These are phyloP conservation scores for Dioscorea alata DNA, from an alignment of 106 monocot species.

Conservation along the genomic window DNA sequence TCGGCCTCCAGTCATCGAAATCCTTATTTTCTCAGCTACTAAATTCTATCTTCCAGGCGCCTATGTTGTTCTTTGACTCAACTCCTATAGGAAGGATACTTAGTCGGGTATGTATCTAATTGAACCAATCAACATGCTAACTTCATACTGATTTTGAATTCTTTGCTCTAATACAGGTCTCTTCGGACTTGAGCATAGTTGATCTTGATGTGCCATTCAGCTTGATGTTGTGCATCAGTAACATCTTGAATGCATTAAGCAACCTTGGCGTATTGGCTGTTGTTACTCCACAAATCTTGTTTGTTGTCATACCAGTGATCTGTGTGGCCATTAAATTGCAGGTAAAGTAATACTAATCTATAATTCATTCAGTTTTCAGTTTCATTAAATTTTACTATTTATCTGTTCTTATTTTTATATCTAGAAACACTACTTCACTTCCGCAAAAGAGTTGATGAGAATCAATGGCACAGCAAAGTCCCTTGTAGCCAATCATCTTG, in stretches of 20 bases:
- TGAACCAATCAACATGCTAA: slow-evolving; percentile 1
- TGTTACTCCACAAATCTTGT: slow-evolving; percentile 85
- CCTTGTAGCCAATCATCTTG: slow-evolving; percentile 74
- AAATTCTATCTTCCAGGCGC: slow-evolving; percentile 80
- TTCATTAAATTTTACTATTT: neutral
- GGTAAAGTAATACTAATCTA: slow-evolving; percentile 30
- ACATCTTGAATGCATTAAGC: slow-evolving; percentile 63
- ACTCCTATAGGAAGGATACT: slow-evolving; percentile 93
- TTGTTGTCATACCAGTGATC: no score
- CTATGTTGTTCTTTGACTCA: slow-evolving; percentile 91
- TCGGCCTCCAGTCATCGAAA: slow-evolving; percentile 74
- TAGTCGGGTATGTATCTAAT: slow-evolving; percentile 60
- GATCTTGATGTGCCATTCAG: slow-evolving; percentile 90
- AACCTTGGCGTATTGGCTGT: slow-evolving; percentile 72
- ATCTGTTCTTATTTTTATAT: neutral
- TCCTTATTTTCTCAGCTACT: slow-evolving; percentile 83
- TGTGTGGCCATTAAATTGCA: slow-evolving; percentile 59
- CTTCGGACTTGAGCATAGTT: slow-evolving; percentile 84
- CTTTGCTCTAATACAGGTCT: no score
- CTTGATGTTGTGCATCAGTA: slow-evolving; percentile 51
- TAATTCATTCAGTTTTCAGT: neutral
- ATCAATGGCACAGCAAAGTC: slow-evolving; percentile 97
- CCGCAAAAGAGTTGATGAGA: slow-evolving; percentile 93
- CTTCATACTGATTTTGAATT: neutral
- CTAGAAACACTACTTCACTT: slow-evolving; percentile 78